phyloP scores from a whole-genome alignment of 352 stramenopile species.

The Pythium oligandrum region DNA sequence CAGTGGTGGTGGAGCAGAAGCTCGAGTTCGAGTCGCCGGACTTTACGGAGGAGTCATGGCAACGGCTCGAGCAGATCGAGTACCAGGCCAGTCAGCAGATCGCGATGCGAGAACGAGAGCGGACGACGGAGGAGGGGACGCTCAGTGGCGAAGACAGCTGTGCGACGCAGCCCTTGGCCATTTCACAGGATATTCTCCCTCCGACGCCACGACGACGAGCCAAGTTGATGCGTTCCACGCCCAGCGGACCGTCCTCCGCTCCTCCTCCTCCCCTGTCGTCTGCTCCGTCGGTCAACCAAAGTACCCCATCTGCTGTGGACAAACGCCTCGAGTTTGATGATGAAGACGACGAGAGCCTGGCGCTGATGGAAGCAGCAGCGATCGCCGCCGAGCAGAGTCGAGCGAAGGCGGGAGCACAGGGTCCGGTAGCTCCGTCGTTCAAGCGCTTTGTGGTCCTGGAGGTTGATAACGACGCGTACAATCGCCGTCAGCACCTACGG shows the following conservation, averaged over 20 bases:
- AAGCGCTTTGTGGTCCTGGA: constrained; percentile 63
- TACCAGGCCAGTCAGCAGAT: constrained; percentile 49
- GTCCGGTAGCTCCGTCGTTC: constrained; percentile 18
- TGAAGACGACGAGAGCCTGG: background rate
- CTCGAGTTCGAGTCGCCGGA: constrained; percentile 51
- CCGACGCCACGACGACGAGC: background rate
- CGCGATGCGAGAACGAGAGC: constrained; percentile 6
- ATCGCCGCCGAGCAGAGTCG: background rate
- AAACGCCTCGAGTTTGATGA: constrained; percentile 10
- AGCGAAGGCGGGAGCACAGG: no score
- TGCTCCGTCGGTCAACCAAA: no score
- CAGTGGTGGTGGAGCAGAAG: constrained; percentile 12
- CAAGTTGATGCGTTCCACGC: background rate
- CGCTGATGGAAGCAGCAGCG: background rate
- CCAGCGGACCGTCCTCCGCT: background rate
- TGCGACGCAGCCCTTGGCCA: constrained; percentile 5
- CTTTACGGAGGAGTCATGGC: constrained; percentile 78
- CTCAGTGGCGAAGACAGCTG: background rate
- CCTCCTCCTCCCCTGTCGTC: no score
- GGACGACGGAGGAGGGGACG: constrained; percentile 1
- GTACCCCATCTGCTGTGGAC: constrained; percentile 2
- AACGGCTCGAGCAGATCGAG: constrained; percentile 63
- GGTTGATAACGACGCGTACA: constrained; percentile 43
- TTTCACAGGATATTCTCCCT: constrained; percentile 2
- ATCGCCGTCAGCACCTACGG: constrained; percentile 46